phyloP scores from a whole-genome alignment of 495 filamentous ascomycete species.

The Annulohypoxylon maeteangense region DNA sequence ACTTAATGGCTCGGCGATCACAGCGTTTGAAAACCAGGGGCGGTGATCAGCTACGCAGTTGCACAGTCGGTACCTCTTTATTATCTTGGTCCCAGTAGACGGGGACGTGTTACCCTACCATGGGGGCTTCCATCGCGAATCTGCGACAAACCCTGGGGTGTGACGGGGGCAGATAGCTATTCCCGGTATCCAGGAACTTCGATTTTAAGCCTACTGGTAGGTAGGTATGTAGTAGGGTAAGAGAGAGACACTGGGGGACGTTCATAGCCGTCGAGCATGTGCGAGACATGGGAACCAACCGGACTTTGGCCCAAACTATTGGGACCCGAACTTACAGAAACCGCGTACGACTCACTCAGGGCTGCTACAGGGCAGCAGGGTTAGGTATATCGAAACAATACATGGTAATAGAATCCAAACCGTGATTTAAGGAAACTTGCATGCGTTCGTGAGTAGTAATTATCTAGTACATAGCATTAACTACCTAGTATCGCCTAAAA shows the following conservation, averaged over 20 bases:
- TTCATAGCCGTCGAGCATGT: slow-evolving; percentile 42
- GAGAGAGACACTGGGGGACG: slow-evolving; percentile 28
- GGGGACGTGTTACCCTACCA: slow-evolving; percentile 40
- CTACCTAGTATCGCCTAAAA: not conserved
- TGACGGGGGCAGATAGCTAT: slow-evolving; percentile 31
- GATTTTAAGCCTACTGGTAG: slow-evolving; percentile 27
- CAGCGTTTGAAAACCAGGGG: slow-evolving; percentile 9
- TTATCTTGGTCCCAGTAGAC: slow-evolving; percentile 38
- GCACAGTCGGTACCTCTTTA: slow-evolving; percentile 28
- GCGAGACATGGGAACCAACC: slow-evolving; percentile 44
- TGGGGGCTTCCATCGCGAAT: slow-evolving; percentile 40
- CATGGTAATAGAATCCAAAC: not conserved
- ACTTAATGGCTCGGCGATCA: slow-evolving; percentile 3
- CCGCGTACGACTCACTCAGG: slow-evolving; percentile 29
- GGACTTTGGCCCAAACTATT: slow-evolving; percentile 43
- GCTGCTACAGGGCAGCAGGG: not conserved
- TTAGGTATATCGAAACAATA: slow-evolving; percentile 2
- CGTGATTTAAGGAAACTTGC: not conserved
- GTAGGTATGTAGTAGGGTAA: slow-evolving; percentile 23
- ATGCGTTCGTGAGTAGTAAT: not conserved
- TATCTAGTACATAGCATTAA: not conserved
- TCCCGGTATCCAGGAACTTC: slow-evolving; percentile 41
- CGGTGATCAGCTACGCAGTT: slow-evolving; percentile 15
- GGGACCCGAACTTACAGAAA: slow-evolving; percentile 36
- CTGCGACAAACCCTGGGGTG: slow-evolving; percentile 40